These are phyloP conservation scores for Claviceps quebecensis DNA, from an alignment of 2,329 filamentous ascomycete species.

Conservation along the genomic window DNA sequence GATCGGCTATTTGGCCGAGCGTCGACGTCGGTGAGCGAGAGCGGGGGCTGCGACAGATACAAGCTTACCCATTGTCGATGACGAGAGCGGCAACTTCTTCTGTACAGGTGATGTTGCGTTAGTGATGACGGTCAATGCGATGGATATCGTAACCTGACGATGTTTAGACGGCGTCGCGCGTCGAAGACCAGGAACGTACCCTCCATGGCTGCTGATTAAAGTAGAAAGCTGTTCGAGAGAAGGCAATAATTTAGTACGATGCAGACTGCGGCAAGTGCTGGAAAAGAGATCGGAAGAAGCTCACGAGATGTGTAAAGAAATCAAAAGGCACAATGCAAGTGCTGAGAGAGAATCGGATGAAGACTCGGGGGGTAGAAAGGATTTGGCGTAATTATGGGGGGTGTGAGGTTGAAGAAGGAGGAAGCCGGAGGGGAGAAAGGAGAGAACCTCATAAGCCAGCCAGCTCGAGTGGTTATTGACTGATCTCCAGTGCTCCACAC, in stretches of 20 bases:
- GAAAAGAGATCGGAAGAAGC: conserved; percentile 6
- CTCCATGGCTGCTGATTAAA: conserved; percentile 41
- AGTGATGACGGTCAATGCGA: conserved; percentile 20
- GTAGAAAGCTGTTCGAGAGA: conserved; percentile 17
- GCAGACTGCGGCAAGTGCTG: neutral
- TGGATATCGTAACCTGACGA: neutral
- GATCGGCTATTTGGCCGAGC: conserved; percentile 4
- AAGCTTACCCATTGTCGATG: conserved; percentile 99
- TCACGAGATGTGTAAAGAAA: conserved; percentile 9
- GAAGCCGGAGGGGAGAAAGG: conserved; percentile 21
- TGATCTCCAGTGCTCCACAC: neutral
- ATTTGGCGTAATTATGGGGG: conserved; percentile 9
- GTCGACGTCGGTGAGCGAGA: conserved; percentile 23
- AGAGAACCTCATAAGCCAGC: conserved; percentile 9
- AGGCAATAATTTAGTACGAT: conserved; percentile 5
- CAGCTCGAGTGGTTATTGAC: neutral
- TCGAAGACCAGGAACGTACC: conserved; percentile 24
- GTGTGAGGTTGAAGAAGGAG: conserved; percentile 18
- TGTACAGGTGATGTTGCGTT: conserved; percentile 35
- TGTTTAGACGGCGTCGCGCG: conserved; percentile 1
- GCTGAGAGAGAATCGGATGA: conserved; percentile 10
- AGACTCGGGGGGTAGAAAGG: conserved; percentile 7
- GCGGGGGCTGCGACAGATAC: conserved; percentile 9
- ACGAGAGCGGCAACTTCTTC: conserved; percentile 99
- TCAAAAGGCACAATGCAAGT: conserved; percentile 5